phyloP scores from a whole-genome alignment of 2,329 filamentous ascomycete genomes.

The Aspergillus sp. region DNA sequence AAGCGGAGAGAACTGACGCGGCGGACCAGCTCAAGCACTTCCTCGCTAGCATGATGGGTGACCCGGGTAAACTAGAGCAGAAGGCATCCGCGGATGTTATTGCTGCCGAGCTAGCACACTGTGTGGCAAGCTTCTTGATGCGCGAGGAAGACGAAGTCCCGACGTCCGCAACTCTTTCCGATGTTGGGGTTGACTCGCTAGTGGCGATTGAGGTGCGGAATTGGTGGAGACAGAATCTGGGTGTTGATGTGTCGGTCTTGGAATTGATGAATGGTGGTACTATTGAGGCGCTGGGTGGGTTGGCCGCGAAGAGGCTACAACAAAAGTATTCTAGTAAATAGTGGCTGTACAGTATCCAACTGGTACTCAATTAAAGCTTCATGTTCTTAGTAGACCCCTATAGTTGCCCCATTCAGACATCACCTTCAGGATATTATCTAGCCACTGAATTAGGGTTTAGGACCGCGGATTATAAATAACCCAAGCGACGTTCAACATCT shows the following conservation, averaged over 20 bases:
- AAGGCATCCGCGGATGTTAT: neutral
- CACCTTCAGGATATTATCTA: too few species aligned
- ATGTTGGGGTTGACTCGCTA: constrained; percentile 15
- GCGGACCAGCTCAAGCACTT: neutral
- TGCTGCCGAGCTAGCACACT: neutral
- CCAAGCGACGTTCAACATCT: too few species aligned
- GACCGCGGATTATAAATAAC: too few species aligned
- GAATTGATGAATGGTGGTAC: constrained; percentile 8
- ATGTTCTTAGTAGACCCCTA: too few species aligned
- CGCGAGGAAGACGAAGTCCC: neutral
- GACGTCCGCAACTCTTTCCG: constrained; percentile 6
- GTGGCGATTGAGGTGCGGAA: constrained; percentile 20
- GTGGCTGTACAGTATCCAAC: neutral
- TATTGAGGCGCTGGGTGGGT: neutral
- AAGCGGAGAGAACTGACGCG: neutral
- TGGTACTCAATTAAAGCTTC: too few species aligned
- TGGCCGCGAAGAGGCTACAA: neutral
- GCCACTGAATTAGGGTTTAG: too few species aligned
- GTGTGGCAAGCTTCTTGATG: neutral
- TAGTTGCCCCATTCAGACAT: too few species aligned
- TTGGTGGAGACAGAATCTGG: constrained; percentile 11
- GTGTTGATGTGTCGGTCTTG: constrained; percentile 7
- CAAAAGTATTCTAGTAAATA: neutral
- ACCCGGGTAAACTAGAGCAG: neutral
- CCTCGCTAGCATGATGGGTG: neutral